Base-by-base conservation (phyloP, 768 basidiomycete genomes). In the Multifurca ochricompacta region DNA sequence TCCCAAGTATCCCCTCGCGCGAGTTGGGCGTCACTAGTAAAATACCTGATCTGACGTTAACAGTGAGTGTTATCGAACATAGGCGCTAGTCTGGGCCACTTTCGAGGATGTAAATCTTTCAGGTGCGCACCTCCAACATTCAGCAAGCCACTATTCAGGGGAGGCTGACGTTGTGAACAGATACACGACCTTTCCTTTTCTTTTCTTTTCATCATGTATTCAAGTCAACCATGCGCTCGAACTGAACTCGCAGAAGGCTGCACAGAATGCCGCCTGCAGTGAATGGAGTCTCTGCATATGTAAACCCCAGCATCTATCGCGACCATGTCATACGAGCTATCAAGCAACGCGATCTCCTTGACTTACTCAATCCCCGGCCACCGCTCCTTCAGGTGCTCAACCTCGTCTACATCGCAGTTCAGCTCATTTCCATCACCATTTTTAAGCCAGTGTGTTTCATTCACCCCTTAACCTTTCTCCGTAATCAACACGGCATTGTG, bases 11-110 rank as follows among this genome's bases (percentile, higher is more conserved):
- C 18, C 69, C 67, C 16, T 79, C 75, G 48, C 82, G 73, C 14
- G 82, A 82, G 49, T 73, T 71, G n/a, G 75, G 72, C 0, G 56
- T 85, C 75, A 3, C 69, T 66, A 4, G 74, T 70, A 66, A 79
- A 79, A 62, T 80, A 83, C 43, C 70, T 75, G 41, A 10, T 13
- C 25, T 13, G 41, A 10, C n/a, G 31, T 13, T 18, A 28, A 1
- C 19, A 9, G 7, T n/a, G 18, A 13, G 40, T 25, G 11, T 7
- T 11, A 13, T 40, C 25, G n/a, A n/a, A n/a, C n/a, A n/a, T n/a
- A n/a, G n/a, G n/a, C n/a, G n/a, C n/a, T n/a, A n/a, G n/a, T n/a
- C n/a, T n/a, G n/a, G n/a, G n/a, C n/a, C n/a, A n/a, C n/a, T n/a
- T n/a, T n/a, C n/a, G n/a, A n/a, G n/a, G n/a, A n/a, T n/a, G n/a